These are phyloP conservation scores for Mycotypha africana DNA, from an alignment of 371 early-diverging fungal genomes.

Conservation along the genomic window DNA sequence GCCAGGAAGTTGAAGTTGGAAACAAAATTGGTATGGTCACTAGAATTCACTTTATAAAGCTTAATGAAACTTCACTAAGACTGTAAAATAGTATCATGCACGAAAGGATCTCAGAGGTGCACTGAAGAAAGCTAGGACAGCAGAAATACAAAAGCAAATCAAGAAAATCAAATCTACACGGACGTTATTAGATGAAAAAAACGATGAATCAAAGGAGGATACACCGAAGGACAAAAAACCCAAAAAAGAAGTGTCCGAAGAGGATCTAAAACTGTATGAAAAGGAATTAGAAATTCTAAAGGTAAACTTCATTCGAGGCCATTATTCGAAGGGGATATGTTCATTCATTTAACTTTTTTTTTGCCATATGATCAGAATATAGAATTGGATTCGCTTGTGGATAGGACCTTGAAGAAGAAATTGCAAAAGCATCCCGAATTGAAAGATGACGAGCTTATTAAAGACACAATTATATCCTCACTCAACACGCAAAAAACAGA, in stretches of 20 bases:
- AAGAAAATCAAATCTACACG: slow-evolving; percentile 25
- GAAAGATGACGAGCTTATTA: slow-evolving; percentile 15
- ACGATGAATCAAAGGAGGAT: neutral
- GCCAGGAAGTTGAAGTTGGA: slow-evolving; percentile 28
- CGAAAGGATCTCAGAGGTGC: slow-evolving; percentile 23
- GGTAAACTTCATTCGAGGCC: too few relatives aligned
- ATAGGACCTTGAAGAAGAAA: slow-evolving; percentile 24
- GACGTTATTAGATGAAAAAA: slow-evolving; percentile 7
- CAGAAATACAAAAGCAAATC: slow-evolving; percentile 30
- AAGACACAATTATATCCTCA: slow-evolving; percentile 4
- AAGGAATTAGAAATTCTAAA: slow-evolving; percentile 28
- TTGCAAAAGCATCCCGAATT: slow-evolving; percentile 22
- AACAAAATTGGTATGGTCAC: slow-evolving; percentile 23
- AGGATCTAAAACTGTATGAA: slow-evolving; percentile 25
- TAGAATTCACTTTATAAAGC: too few relatives aligned
- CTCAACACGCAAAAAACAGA: neutral
- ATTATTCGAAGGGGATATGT: too few relatives aligned
- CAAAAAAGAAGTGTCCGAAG: slow-evolving; percentile 10
- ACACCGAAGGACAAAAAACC: slow-evolving; percentile 1
- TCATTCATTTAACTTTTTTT: too few relatives aligned
- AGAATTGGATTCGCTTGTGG: slow-evolving; percentile 31
- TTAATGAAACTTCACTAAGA: too few relatives aligned
- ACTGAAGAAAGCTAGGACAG: slow-evolving; percentile 29
- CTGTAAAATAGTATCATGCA: slow-evolving; percentile 41
- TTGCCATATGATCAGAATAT: slow-evolving; percentile 12